Percentiles rank a stretch among this genome's conserved stretches.
phyloP scores from a whole-genome alignment of 2,329 filamentous ascomycete species.

The Ceratocystis diversiconidia region DNA sequence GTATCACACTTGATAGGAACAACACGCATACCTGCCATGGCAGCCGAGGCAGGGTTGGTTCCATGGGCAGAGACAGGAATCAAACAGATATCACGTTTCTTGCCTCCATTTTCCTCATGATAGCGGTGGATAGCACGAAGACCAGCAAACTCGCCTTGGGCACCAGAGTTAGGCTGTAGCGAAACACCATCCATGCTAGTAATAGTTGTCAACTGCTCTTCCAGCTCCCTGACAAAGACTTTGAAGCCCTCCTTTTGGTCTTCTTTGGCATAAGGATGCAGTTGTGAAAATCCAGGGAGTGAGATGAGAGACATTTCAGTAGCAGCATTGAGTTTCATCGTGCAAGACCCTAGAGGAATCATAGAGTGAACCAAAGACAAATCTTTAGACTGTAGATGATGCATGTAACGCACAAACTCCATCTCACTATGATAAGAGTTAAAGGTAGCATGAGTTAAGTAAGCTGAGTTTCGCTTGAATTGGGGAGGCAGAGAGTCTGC shows the following conservation, averaged over 20 bases:
- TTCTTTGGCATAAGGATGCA: constrained; percentile 66
- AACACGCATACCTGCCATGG: constrained; percentile 92
- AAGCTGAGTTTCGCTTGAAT: constrained; percentile 58
- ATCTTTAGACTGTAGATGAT: constrained; percentile 87
- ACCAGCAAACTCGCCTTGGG: constrained; percentile 88
- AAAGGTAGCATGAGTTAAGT: constrained; percentile 83
- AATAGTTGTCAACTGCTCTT: constrained; percentile 61
- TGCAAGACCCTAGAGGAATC: constrained; percentile 94
- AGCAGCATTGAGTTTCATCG: constrained; percentile 94
- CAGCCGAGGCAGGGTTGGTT: constrained; percentile 87
- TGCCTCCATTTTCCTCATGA: constrained; percentile 51
- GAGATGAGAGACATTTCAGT: constrained; percentile 85
- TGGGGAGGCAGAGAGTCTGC: constrained; percentile 34
- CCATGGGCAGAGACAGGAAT: constrained; percentile 93
- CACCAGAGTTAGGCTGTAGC: constrained; percentile 88
- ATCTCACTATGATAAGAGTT: constrained; percentile 93
- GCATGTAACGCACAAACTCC: constrained; percentile 82
- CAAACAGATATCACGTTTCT: constrained; percentile 77
- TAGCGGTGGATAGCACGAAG: constrained; percentile 78
- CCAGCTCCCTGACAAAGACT: constrained; percentile 56
- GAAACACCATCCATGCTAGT: constrained; percentile 85
- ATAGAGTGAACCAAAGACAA: constrained; percentile 89
- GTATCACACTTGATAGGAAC: constrained; percentile 83
- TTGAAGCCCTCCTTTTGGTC: constrained; percentile 53
- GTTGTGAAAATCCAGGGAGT: constrained; percentile 56